Evolutionary conservation across 768 basidiomycete species (phyloP), one percentile per base, ranked within the genome.

Genomic region (Mycena rosella): DNA sequence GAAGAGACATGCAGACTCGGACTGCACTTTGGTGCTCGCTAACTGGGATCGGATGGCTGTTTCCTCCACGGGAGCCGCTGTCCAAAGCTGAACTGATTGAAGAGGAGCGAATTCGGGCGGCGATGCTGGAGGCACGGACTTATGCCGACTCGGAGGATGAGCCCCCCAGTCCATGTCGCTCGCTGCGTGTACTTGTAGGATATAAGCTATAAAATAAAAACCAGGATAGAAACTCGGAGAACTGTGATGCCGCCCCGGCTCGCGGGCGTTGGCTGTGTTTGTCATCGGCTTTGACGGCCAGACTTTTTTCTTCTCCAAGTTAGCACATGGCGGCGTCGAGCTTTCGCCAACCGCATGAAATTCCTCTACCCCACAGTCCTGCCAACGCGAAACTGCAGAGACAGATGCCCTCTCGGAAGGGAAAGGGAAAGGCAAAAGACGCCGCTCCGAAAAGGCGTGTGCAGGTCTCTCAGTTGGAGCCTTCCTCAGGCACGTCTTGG

Each of bases 41-140:
- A 73, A 82, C 83, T 10, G 84, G 83, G 26, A 74, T 90, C 26
- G 89, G 89, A 34, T 91, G 88, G 87, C 72, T 79, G 20, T 81
- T 88, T 24, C 90, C 91, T 26, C 76, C 81, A 9, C 84, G 88
- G 57, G 90, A 91, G 57, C 87, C 89, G 11, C 77, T 91, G 52
- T 85, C 88, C 5, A 91, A 90, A 74, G 90, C 90, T 20, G 91
- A 92, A 75, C 80, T 90, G 6, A 85, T 90, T 36, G 89, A 91
- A 72, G 90, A 91, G 72, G 86, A 89, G 68, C 82, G 90, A 36
- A 77, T 88, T 44, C 85, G 88, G 67, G 85, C 86, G 29, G 87
- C 85, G 45, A 87, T 91, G 83, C 75, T 88, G 15, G 86, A 90
- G 69, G 89, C 89, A 38, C 83, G 86, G 63, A 83, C 79, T 59